Conservation (phyloP, 768 basidiomycete species). For the Obba rivulosa region DNA sequence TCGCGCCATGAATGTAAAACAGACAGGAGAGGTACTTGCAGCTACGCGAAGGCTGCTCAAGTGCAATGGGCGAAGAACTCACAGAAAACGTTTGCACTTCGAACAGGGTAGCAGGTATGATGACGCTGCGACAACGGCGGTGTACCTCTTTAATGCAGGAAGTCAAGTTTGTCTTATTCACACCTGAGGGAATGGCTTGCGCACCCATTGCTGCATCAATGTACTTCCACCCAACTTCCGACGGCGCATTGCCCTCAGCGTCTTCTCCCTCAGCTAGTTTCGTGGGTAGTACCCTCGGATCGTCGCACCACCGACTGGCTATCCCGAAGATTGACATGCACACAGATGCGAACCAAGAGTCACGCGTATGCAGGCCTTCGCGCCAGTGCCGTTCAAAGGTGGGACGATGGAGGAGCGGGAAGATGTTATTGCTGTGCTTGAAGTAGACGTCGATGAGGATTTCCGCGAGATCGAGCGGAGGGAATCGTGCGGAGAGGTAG, state of each 20-base stretch:
- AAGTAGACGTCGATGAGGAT: conserved; percentile 69
- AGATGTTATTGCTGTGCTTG: conserved; percentile 45
- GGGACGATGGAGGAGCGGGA: conserved; percentile 35
- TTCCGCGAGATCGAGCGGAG: conserved; percentile 54
- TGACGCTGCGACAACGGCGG: conserved; percentile 41
- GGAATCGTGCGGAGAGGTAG: conserved; percentile 42
- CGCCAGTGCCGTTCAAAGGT: conserved; percentile 19
- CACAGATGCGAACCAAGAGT: conserved; percentile 25
- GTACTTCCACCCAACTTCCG: conserved; percentile 51
- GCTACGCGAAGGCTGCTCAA: background rate
- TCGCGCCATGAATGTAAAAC: no score
- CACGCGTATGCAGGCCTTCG: conserved; percentile 11
- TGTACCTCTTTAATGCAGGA: conserved; percentile 39
- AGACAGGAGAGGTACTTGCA: no score
- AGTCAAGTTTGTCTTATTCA: no score
- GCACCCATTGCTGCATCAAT: conserved; percentile 51
- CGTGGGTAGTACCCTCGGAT: conserved; percentile 19
- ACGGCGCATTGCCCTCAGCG: conserved; percentile 37
- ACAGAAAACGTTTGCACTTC: conserved; percentile 57
- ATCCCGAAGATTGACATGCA: conserved; percentile 26
- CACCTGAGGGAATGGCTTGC: conserved; percentile 7
- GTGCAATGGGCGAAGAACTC: conserved; percentile 20
- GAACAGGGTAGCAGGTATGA: conserved; percentile 54
- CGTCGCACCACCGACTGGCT: conserved; percentile 23
- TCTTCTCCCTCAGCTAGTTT: conserved; percentile 20